Evolutionary conservation across 352 stramenopile species (phyloP).

Genomic region (Phytophthora melonis): DNA sequence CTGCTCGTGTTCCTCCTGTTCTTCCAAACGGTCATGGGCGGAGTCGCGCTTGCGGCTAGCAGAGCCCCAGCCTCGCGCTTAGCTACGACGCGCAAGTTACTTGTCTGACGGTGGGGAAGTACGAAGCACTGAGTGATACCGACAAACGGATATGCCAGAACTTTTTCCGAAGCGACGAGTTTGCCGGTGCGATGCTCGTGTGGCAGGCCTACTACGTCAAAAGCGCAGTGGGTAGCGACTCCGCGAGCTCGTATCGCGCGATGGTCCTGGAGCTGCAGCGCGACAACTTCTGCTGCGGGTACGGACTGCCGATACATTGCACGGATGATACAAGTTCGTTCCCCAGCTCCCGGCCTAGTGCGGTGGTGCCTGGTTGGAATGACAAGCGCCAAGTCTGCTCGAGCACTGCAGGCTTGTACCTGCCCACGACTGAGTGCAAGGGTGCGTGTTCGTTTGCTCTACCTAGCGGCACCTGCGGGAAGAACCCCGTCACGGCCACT

Average conservation of each 20-base stretch:
- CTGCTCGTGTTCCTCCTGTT: slow-evolving; percentile 60
- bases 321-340: slow-evolving; percentile 55
- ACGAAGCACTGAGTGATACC: slow-evolving; percentile 45
- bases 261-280: slow-evolving; percentile 72
- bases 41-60: slow-evolving; percentile 51
- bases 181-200: slow-evolving; percentile 67
- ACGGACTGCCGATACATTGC: slow-evolving; percentile 64
- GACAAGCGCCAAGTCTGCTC: slow-evolving; percentile 47
- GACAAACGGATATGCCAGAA: slow-evolving; percentile 53
- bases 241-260: slow-evolving; percentile 47
- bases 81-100: slow-evolving; percentile 50
- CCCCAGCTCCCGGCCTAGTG: slow-evolving; percentile 53
- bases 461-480: slow-evolving; percentile 66
- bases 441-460: slow-evolving; percentile 66
- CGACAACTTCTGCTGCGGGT: slow-evolving; percentile 77
- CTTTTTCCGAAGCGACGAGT: slow-evolving; percentile 69
- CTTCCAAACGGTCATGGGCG: slow-evolving; percentile 73
- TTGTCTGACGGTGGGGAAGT: slow-evolving; percentile 72
- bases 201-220: slow-evolving; percentile 81
- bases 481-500: slow-evolving; percentile 56
- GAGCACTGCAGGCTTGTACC: slow-evolving; percentile 42
- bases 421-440: slow-evolving; percentile 60
- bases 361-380: slow-evolving; percentile 32
- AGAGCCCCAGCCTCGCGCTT: slow-evolving; percentile 32
- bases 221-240: slow-evolving; percentile 38